These are phyloP conservation scores for Mucor irregularis DNA, from an alignment of 371 early-diverging fungal species.

Conservation along the genomic window DNA sequence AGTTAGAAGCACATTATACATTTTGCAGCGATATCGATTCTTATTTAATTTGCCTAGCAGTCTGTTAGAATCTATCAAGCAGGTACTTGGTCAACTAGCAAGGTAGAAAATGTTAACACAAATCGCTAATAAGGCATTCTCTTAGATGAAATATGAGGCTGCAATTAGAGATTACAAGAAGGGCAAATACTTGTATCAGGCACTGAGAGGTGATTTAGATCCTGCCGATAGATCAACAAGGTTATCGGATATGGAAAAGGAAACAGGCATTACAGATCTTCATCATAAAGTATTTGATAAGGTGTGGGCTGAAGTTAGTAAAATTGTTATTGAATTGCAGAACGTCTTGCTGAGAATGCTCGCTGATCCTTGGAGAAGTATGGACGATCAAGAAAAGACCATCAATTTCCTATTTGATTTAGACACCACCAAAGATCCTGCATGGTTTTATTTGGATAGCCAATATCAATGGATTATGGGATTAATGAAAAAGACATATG, in stretches of 20 bases:
- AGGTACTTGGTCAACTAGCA: constrained; percentile 50
- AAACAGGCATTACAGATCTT: constrained; percentile 49
- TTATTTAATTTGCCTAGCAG: constrained; percentile 92
- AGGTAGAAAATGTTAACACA: not conserved
- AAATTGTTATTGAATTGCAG: constrained; percentile 74
- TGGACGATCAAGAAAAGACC: constrained; percentile 90
- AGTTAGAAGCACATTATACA: constrained; percentile 85
- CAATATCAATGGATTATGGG: constrained; percentile 88
- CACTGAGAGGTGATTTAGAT: constrained; percentile 36
- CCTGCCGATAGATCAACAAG: constrained; percentile 14
- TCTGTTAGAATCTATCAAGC: constrained; percentile 77
- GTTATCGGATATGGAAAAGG: constrained; percentile 19
- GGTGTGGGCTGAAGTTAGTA: constrained; percentile 91
- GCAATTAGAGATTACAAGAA: constrained; percentile 96
- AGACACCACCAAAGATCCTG: constrained; percentile 85
- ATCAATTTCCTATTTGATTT: constrained; percentile 82
- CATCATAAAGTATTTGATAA: constrained; percentile 89
- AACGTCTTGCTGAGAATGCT: constrained; percentile 75
- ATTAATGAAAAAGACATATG: constrained; percentile 68
- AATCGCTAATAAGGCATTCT: not conserved
- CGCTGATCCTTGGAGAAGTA: constrained; percentile 74
- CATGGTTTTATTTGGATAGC: constrained; percentile 85
- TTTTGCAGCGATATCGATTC: constrained; percentile 91
- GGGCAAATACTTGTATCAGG: constrained; percentile 73
- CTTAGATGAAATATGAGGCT: constrained; percentile 81